Conservation (phyloP, 208 protist species). For the Acanthamoeba royreba region DNA sequence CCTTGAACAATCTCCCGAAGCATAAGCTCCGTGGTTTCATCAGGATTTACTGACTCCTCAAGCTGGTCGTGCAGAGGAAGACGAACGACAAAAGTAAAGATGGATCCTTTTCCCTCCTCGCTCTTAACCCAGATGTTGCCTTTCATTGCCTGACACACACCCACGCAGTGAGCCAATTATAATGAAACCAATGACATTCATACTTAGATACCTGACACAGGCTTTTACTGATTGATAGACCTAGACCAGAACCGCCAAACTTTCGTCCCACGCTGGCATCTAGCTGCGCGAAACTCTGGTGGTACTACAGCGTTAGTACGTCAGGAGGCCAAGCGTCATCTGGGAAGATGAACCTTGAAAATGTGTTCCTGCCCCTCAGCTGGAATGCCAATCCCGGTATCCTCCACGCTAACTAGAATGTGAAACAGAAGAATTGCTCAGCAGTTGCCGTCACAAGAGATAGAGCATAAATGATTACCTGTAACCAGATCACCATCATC, state of each 20-base stretch:
- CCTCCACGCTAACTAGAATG: background rate
- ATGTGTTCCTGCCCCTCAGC: background rate
- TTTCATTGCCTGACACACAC: background rate
- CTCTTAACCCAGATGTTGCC: background rate
- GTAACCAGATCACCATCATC: background rate
- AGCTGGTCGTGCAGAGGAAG: background rate
- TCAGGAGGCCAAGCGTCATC: background rate
- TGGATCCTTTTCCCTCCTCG: background rate
- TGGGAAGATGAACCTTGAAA: background rate
- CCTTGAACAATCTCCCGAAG: background rate
- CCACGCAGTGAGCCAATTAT: too few relatives aligned
- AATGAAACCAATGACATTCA: background rate
- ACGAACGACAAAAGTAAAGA: background rate
- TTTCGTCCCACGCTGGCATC: background rate
- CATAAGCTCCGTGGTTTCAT: background rate
- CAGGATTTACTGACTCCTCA: background rate
- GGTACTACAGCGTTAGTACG: background rate
- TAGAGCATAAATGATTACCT: background rate
- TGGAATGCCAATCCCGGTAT: background rate
- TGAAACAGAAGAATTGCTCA: background rate
- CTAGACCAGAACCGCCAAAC: background rate
- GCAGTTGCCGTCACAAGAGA: too few relatives aligned
- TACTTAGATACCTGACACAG: background rate
- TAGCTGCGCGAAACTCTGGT: background rate
- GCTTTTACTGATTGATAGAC: background rate